Base-by-base conservation (phyloP, 1,284 basidiomycete genomes). In the Rhodotorula sp. region DNA sequence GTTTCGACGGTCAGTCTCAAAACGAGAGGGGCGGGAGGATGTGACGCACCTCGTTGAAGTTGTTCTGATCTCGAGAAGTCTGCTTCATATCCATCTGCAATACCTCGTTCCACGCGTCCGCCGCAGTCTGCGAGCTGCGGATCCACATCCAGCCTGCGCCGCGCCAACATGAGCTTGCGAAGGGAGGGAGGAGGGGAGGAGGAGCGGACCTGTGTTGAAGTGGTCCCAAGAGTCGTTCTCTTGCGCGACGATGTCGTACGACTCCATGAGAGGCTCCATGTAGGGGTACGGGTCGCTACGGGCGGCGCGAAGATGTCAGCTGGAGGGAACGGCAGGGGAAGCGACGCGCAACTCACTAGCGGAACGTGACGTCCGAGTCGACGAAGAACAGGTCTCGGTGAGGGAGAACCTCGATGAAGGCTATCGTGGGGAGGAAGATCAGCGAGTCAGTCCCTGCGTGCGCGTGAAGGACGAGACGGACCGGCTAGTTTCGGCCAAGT, bases 401-500 rank as follows among this genome's bases (percentile, higher is more conserved):
- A 11, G 63, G 61, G 1, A 71, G 47, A 9, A 69, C 50, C 37
- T 74, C 72, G 59, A 71, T 69, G 40, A 74, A 62, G 18, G 62
- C 71, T 73, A 58, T 44, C 7, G 40, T 13, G 16, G 15, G 40
- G 10, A n/a, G 40, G 16, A 16, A 50, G 20, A 34, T n/a, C n/a
- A 34, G 4, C 2, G 58, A 1, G 13, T 64, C 8, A 68, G 51
- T n/a, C n/a, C n/a, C n/a, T n/a, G n/a, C n/a, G n/a, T n/a, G n/a
- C n/a, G n/a, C n/a, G n/a, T n/a, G n/a, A n/a, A 46, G 47, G 26
- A 26, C 37, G 1, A 4, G 26, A 40, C 59, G 50, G 8, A 65
- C 68, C 50, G 2, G 63, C 70, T 9, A 74, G 59, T 28, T 74
- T 74, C 0, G 72, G 72, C 72, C 72, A 74, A 4, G 72, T 74